Evolutionary conservation across 2,329 filamentous ascomycete genomes (phyloP).

Genomic region (Neonectria magnoliae): DNA sequence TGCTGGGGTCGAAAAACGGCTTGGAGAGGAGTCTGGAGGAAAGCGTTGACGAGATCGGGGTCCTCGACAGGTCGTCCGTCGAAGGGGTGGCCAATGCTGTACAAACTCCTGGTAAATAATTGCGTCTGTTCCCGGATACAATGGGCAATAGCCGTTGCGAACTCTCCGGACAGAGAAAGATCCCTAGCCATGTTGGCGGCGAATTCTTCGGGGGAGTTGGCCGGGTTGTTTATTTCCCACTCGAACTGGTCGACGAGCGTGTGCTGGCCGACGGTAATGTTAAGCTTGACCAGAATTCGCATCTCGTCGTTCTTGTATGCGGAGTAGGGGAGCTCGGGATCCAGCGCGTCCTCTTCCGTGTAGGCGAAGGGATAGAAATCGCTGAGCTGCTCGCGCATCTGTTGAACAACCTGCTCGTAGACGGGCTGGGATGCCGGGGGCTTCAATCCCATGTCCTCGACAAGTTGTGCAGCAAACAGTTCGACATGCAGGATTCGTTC

Average conservation of each 20-base stretch:
- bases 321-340: constrained; percentile 88
- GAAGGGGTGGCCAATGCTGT: constrained; percentile 92
- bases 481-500: constrained; percentile 84
- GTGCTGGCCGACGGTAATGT: constrained; percentile 95
- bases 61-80: constrained; percentile 95
- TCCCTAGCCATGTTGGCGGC: constrained; percentile 89
- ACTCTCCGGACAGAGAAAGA: constrained; percentile 91
- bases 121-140: constrained; percentile 97
- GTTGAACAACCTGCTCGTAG: constrained; percentile 68
- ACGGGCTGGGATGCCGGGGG: constrained; percentile 74
- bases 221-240: constrained; percentile 97
- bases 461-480: constrained; percentile 85
- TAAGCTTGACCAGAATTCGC: constrained; percentile 93
- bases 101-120: constrained; percentile 91
- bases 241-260: constrained; percentile 97
- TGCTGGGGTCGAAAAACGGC: constrained; percentile 90
- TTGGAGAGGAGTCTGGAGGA: constrained; percentile 84
- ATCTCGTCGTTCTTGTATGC: constrained; percentile 99
- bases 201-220: constrained; percentile 95
- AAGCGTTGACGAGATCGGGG: constrained; percentile 84
- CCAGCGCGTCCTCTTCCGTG: constrained; percentile 88
- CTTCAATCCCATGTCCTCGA: constrained; percentile 89
- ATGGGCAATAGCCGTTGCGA: constrained; percentile 96
- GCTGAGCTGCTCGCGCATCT: constrained; percentile 88
- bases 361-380: constrained; percentile 95